phyloP scores from a whole-genome alignment of 2,329 filamentous ascomycete species.

The Cladosporium austrohemisphaericum region DNA sequence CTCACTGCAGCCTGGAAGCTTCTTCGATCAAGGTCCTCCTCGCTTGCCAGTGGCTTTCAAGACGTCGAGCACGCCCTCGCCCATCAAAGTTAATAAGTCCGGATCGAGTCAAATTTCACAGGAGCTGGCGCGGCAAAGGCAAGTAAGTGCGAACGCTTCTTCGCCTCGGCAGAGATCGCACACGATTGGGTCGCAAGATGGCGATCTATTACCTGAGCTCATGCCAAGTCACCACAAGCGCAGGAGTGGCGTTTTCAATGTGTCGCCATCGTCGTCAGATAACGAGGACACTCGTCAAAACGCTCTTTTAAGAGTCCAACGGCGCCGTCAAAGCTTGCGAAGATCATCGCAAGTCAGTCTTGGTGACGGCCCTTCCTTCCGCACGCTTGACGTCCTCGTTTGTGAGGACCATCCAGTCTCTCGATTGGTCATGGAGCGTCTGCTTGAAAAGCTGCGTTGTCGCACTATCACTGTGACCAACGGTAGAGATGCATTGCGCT shows the following conservation, averaged over 20 bases:
- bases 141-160: constrained; percentile 33
- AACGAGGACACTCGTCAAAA: constrained; percentile 93
- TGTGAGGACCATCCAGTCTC: constrained; percentile 98
- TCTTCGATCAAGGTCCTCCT: constrained; percentile 60
- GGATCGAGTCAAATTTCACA: constrained; percentile 47
- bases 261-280: constrained; percentile 95
- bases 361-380: constrained; percentile 77
- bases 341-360: constrained; percentile 88
- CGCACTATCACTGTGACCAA: constrained; percentile 89
- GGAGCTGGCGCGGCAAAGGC: constrained; percentile 33
- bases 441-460: constrained; percentile 91
- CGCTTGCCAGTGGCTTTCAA: constrained; percentile 54
- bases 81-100: constrained; percentile 45
- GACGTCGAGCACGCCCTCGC: constrained; percentile 53
- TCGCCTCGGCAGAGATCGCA: constrained; percentile 75
- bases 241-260: constrained; percentile 89
- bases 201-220: constrained; percentile 69
- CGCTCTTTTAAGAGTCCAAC: constrained; percentile 84
- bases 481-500: constrained; percentile 86
- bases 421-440: constrained; percentile 96
- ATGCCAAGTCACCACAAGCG: constrained; percentile 72
- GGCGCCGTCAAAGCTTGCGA: constrained; percentile 91
- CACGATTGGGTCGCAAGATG: constrained; percentile 91
- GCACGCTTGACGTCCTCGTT: constrained; percentile 88
- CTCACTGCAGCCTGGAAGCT: constrained; percentile 65